Conservation (phyloP, 169 alveolate species). For the Babesia caballi region DNA sequence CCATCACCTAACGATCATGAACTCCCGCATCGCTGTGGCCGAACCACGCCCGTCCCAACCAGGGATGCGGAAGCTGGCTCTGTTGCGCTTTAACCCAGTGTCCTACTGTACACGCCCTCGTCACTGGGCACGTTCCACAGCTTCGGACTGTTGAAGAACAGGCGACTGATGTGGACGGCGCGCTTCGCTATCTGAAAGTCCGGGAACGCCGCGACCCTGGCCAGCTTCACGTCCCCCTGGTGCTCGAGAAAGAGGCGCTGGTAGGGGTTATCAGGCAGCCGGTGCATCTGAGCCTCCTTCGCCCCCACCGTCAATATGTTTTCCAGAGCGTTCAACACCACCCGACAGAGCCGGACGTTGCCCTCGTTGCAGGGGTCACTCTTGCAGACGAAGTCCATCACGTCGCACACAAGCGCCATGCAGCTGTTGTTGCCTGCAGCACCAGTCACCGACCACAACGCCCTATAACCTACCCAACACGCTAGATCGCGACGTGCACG, state of each 20-base stretch:
- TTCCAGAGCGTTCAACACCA: conserved; percentile 79
- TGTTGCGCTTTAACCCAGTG: neutral
- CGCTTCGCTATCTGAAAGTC: conserved; percentile 53
- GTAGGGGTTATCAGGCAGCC: conserved; percentile 83
- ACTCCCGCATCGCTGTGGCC: too few relatives aligned
- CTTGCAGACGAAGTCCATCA: conserved; percentile 80
- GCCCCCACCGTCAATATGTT: conserved; percentile 80
- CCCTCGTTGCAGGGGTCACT: conserved; percentile 82
- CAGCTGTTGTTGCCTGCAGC: conserved; percentile 53
- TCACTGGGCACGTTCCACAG: neutral
- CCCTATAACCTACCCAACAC: conserved; percentile 29
- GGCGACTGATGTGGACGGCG: conserved; percentile 11
- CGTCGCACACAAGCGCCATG: conserved; percentile 76
- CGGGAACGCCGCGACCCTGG: conserved; percentile 42
- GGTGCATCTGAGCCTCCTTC: conserved; percentile 71
- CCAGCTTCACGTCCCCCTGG: conserved; percentile 43
- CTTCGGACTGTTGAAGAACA: conserved; percentile 11
- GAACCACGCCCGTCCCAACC: too few relatives aligned
- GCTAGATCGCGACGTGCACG: conserved; percentile 74
- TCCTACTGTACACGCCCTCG: neutral
- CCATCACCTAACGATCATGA: too few relatives aligned
- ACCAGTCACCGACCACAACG: conserved; percentile 30
- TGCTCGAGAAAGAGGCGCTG: conserved; percentile 78
- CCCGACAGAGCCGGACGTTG: conserved; percentile 80
- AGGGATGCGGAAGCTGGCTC: too few relatives aligned